A percentile compares a stretch with the other conserved stretches of the same genome.
Conservation (phyloP, 371 early-diverging fungal species). For the Capniomyces stellatus region DNA sequence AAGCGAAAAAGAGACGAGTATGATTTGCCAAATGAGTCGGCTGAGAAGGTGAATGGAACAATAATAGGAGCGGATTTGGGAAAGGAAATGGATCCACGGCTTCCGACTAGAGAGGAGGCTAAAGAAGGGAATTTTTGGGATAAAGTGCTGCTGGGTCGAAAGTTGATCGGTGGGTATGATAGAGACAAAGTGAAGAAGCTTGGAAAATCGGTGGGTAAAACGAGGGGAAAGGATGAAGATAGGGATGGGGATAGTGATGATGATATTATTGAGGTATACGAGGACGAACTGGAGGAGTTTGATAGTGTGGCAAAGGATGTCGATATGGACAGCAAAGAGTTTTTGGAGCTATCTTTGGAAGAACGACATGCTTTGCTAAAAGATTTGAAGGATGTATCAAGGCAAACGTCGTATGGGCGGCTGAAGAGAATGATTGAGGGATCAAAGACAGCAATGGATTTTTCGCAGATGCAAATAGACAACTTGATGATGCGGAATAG, state of each 20-base stretch:
- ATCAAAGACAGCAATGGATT: slow-evolving; percentile 58
- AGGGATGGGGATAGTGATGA: not conserved
- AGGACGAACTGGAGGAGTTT: no score
- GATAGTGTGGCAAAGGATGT: slow-evolving; percentile 16
- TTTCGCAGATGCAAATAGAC: slow-evolving; percentile 77
- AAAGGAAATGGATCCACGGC: not conserved
- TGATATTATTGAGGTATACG: not conserved
- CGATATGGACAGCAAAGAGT: slow-evolving; percentile 59
- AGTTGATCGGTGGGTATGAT: slow-evolving; percentile 1
- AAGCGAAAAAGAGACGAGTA: slow-evolving; percentile 48
- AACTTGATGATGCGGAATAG: slow-evolving; percentile 63
- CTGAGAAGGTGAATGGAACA: slow-evolving; percentile 9
- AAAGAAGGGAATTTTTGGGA: not conserved
- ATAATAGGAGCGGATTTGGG: not conserved
- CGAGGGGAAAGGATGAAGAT: not conserved
- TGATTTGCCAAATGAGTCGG: slow-evolving; percentile 34
- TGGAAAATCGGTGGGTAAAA: no score
- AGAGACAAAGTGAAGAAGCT: not conserved
- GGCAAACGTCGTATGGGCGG: slow-evolving; percentile 60
- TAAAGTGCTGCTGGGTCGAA: not conserved
- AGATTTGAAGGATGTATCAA: slow-evolving; percentile 60
- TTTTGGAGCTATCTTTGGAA: slow-evolving; percentile 60
- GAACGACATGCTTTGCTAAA: slow-evolving; percentile 78
- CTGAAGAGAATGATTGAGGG: slow-evolving; percentile 49
- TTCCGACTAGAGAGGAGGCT: slow-evolving; percentile 1